Conservation (phyloP, 2,329 filamentous ascomycete species). For the Alternaria ethzedia region DNA sequence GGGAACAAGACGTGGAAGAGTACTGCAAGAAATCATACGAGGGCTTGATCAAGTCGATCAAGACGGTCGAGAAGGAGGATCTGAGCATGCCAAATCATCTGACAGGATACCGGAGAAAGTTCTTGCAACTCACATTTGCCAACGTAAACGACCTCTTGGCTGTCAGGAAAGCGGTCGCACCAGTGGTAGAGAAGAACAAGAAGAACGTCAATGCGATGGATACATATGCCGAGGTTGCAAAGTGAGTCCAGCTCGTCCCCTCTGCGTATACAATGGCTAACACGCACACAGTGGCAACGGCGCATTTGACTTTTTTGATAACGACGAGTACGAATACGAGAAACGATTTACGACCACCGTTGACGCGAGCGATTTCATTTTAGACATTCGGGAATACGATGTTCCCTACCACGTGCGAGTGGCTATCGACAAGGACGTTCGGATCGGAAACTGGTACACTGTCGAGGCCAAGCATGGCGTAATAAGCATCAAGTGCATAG, state of each 20-base stretch:
- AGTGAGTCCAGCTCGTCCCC: constrained; percentile 60
- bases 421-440: constrained; percentile 95
- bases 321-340: constrained; percentile 79
- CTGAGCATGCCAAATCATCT: constrained; percentile 94
- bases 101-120: constrained; percentile 85
- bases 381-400: constrained; percentile 99
- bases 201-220: constrained; percentile 97
- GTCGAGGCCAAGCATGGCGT: constrained; percentile 93
- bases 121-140: constrained; percentile 83
- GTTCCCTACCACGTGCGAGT: constrained; percentile 99
- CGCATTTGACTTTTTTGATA: constrained; percentile 93
- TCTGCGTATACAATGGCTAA: constrained; percentile 18
- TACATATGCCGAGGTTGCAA: constrained; percentile 94
- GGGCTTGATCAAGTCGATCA: constrained; percentile 79
- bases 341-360: constrained; percentile 77
- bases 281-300: constrained; percentile 66
- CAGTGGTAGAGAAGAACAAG: constrained; percentile 94
- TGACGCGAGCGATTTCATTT: constrained; percentile 95
- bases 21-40: constrained; percentile 83
- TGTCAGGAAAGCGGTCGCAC: constrained; percentile 83
- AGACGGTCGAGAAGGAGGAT: constrained; percentile 88
- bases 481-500: constrained; percentile 81
- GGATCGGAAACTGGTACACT: constrained; percentile 96
- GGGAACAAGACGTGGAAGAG: constrained; percentile 93
- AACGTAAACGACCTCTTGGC: constrained; percentile 87